A percentile compares a stretch with the other conserved stretches of the same genome.
These are phyloP conservation scores for Fusarium sp. DNA, from an alignment of 2,329 filamentous ascomycete species.

Conservation along the genomic window DNA sequence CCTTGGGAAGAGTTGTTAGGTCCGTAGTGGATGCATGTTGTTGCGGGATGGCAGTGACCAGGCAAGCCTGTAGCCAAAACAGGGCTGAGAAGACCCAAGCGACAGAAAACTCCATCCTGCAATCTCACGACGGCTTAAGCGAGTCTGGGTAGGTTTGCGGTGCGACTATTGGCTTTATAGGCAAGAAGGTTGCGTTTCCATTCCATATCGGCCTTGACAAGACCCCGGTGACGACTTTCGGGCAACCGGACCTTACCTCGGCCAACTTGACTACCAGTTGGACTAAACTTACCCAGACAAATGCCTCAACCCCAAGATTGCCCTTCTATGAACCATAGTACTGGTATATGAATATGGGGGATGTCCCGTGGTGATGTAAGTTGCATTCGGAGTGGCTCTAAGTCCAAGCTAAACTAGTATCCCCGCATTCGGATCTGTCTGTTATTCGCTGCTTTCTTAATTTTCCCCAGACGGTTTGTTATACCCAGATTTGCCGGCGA, in stretches of 20 bases:
- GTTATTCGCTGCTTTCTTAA: neutral
- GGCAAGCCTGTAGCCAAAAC: neutral
- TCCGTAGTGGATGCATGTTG: neutral
- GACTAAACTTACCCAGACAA: fast-evolving
- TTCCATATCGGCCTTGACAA: neutral
- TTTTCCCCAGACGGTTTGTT: neutral
- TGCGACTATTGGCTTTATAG: neutral
- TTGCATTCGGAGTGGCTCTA: neutral
- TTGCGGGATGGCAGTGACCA: neutral
- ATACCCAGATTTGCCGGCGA: neutral
- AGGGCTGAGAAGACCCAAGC: neutral
- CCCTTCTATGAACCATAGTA: neutral
- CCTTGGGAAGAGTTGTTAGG: neutral
- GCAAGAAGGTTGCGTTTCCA: neutral
- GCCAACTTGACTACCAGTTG: neutral
- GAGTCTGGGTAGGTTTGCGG: no score
- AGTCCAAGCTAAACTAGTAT: neutral
- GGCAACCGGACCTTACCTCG: neutral
- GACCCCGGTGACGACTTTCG: neutral
- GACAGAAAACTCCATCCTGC: neutral
- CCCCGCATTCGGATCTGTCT: neutral
- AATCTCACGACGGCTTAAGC: neutral
- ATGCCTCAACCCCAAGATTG: neutral
- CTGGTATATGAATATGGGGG: neutral
- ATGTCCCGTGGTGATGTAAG: neutral